Evolutionary conservation across 768 basidiomycete genomes (phyloP).

Genomic region (Tylopilus sp.): DNA sequence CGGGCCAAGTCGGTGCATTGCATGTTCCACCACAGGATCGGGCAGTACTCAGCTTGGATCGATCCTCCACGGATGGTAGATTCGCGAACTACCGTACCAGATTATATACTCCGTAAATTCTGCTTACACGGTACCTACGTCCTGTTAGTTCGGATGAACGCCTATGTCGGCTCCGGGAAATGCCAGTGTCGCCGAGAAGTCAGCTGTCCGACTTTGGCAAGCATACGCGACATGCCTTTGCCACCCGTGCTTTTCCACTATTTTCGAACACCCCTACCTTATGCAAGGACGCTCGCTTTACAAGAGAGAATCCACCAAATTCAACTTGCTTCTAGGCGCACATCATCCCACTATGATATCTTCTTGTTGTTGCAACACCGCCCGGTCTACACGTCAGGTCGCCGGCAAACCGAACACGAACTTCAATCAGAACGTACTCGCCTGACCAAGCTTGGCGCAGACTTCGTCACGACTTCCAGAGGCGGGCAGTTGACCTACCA

Average conservation of each 20-base stretch:
- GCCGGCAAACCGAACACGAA: constrained; percentile 68
- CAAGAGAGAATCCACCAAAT: constrained; percentile 70
- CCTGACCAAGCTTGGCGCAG: constrained; percentile 77
- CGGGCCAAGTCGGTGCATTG: too few species aligned
- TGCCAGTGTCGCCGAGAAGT: too few species aligned
- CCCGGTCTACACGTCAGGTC: constrained; percentile 94
- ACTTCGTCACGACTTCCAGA: constrained; percentile 76
- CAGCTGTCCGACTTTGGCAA: too few species aligned
- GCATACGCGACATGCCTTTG: constrained; percentile 34
- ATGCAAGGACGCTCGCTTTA: constrained; percentile 59
- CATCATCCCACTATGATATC: constrained; percentile 51
- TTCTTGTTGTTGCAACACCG: constrained; percentile 84
- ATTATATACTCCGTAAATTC: too few species aligned
- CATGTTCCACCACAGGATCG: too few species aligned
- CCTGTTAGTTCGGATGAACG: too few species aligned
- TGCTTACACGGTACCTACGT: too few species aligned
- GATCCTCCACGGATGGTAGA: too few species aligned
- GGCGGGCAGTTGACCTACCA: constrained; percentile 97
- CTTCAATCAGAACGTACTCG: constrained; percentile 58
- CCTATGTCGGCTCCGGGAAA: too few species aligned
- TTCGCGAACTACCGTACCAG: too few species aligned
- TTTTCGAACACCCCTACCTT: constrained; percentile 78
- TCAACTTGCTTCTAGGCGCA: constrained; percentile 54
- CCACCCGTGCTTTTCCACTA: constrained; percentile 75
- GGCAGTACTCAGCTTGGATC: too few species aligned